Evolutionary conservation across 2,329 filamentous ascomycete genomes (phyloP), one percentile per base, ranked within the genome.

Genomic region (Anthostomella pinea): DNA sequence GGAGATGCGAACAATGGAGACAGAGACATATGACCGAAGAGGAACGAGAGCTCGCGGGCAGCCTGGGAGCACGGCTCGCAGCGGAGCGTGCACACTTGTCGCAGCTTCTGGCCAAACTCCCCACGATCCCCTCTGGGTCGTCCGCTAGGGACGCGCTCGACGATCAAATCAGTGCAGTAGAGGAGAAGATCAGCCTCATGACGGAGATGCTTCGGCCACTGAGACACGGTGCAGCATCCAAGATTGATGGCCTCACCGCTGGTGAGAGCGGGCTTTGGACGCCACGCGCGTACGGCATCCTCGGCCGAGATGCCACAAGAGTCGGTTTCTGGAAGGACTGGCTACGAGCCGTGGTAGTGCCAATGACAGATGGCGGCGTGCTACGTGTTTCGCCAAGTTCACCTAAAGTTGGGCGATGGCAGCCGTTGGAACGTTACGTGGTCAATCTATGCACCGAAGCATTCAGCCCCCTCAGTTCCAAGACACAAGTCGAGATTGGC

Each of bases 261-360:
- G 90, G 91, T 27, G 93, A 97, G 59, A 96, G 88, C 35, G 93
- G 91, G 2, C 81, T 97, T 42, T 98, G 93, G 93, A 89, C 88
- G 33, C 93, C 93, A 13, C 78, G 93, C 47, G 89, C 91, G 1
- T 98, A 95, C 58, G 93, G 93, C 40, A 83, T 98, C 44, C 72
- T 98, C 45, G 93, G 93, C 21, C 78, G 87, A 45, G 93, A 98
- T 59, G 73, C 75, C 9, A 83, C 81, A 42, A 77, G 94, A 65
- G 89, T 90, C 47, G 79, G 81, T 20, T 97, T 98, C 66, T 98
- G 91, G 90, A 97, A 97, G 63, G 93, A 98, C 61, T 98, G 93
- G 93, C 75, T 98, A 30, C 85, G 88, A 63, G 90, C 91, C 6
- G 77, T 97, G 8, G 73, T 93, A n/a, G 87, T 95, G 15, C 93